Base-by-base conservation (phyloP, 805 yeast species). In the Ogataea pignaliae region DNA sequence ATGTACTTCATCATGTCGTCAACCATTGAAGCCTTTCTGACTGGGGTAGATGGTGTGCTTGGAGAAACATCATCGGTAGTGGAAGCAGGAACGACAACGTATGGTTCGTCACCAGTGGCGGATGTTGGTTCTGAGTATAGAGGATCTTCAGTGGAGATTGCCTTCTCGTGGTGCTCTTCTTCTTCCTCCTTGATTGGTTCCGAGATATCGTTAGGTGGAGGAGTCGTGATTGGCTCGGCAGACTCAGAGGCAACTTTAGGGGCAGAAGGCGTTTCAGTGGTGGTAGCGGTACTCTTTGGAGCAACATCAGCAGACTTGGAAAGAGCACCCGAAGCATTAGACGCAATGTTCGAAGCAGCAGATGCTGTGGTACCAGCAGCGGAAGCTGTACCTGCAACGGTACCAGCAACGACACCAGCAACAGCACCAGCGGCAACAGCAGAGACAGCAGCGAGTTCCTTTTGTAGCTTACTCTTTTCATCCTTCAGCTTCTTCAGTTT, bases 361-460 rank as follows among this genome's bases (percentile, higher is more conserved):
- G 52, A 52, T 12, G 53, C 46, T 18, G 45, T 26, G 12, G 40
- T 61, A 47, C 51, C 61, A 2, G 38, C 59, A 48, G 54, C 60
- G 3, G 53, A 54, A n/a, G 50, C 50, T 13, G 51, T 59, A 28
- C 52, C 54, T 36, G 52, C 53, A 38, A 53, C 46, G 11, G 44
- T 45, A 15, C 48, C 56, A 29, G 53, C 51, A 15, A 47, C 48
- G 31, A 40, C 52, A 10, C 44, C 51, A 35, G 48, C 56, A 17
- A 47, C 54, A 14, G 43, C 46, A 34, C 42, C 49, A 50, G 64
- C 48, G 63, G 43, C 63, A 65, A 55, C 69, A 68, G 49, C 65
- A 50, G 66, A 69, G 43, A 70, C 71, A 42, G 62, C 70, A 46
- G 70, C 63, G 46, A 70, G 59, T 29, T 63, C 65, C 54, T 61